Percentiles rank a stretch among this genome's conserved stretches.
These are phyloP conservation scores for Bacidia gigantensis DNA, from an alignment of 495 filamentous ascomycete species.

Conservation along the genomic window DNA sequence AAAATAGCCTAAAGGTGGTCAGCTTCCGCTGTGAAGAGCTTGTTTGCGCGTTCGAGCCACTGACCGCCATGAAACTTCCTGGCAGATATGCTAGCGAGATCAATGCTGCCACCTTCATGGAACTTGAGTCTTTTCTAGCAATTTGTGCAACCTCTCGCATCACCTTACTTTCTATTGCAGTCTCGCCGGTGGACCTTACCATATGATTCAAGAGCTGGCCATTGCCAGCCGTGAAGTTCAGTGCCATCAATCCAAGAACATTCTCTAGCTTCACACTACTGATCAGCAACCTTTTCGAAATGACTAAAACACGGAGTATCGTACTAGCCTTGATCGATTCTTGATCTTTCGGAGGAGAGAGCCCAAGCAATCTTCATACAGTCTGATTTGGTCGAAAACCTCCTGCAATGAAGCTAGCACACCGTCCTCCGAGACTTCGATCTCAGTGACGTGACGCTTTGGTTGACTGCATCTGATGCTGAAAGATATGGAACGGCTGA, in stretches of 20 bases:
- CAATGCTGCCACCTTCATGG: not conserved
- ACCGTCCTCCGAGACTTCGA: not conserved
- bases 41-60: not conserved
- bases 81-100: conserved; percentile 3
- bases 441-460: not conserved
- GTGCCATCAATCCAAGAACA: not conserved
- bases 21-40: not conserved
- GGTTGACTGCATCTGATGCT: not conserved
- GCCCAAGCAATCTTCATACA: not conserved
- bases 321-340: not conserved
- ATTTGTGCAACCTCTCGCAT: conserved; percentile 1
- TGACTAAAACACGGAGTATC: not conserved
- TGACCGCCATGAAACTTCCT: conserved; percentile 3
- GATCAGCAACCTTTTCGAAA: not conserved
- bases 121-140: not conserved
- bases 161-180: not conserved
- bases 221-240: not conserved
- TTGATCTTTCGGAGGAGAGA: not conserved
- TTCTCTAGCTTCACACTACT: not conserved
- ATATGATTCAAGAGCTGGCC: not conserved
- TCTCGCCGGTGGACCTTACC: not conserved
- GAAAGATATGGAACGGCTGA: not conserved
- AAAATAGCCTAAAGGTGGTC: conserved; percentile 1
- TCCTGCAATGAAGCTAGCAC: not conserved
- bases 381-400: not conserved